Conservation (phyloP, 1,139 yeast species). For the Meyerozyma sp. region DNA sequence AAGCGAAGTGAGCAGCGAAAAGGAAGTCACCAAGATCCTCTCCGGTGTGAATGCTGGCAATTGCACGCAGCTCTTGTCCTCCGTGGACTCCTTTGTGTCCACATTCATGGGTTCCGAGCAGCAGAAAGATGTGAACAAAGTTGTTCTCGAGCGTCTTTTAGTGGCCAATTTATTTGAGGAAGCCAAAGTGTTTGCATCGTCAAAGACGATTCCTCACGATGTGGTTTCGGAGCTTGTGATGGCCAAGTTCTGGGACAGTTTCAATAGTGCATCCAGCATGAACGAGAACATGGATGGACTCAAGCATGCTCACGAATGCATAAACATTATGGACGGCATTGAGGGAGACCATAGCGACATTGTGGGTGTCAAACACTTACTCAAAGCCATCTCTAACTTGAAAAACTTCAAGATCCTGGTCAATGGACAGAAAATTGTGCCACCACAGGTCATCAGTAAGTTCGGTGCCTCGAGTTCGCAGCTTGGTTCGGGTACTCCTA, state of each 20-base stretch:
- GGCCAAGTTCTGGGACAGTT: constrained; percentile 50
- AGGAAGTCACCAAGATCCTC: constrained; percentile 25
- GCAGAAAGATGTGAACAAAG: constrained; percentile 19
- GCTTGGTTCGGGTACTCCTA: constrained; percentile 15
- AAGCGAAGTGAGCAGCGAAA: constrained; percentile 12
- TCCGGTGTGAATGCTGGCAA: constrained; percentile 28
- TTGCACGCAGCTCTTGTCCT: constrained; percentile 20
- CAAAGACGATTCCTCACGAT: constrained; percentile 10
- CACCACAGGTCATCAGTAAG: constrained; percentile 21
- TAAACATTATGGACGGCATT: constrained; percentile 27
- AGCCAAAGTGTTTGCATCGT: constrained; percentile 16
- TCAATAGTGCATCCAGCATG: constrained; percentile 45
- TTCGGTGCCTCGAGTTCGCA: constrained; percentile 14
- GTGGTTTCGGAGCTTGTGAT: constrained; percentile 16
- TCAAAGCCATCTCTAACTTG: constrained; percentile 24
- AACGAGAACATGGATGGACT: constrained; percentile 45
- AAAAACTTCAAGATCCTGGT: constrained; percentile 27
- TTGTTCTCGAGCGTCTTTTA: constrained; percentile 36
- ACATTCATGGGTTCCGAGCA: constrained; percentile 21
- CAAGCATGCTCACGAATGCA: constrained; percentile 34
- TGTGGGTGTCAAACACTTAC: constrained; percentile 22
- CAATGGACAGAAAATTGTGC: constrained; percentile 14
- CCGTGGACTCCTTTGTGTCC: constrained; percentile 20
- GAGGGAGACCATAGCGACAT: constrained; percentile 11
- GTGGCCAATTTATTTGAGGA: constrained; percentile 30